These are phyloP conservation scores for Trichoderma sp. DNA, from an alignment of 2,329 filamentous ascomycete genomes.

Conservation along the genomic window DNA sequence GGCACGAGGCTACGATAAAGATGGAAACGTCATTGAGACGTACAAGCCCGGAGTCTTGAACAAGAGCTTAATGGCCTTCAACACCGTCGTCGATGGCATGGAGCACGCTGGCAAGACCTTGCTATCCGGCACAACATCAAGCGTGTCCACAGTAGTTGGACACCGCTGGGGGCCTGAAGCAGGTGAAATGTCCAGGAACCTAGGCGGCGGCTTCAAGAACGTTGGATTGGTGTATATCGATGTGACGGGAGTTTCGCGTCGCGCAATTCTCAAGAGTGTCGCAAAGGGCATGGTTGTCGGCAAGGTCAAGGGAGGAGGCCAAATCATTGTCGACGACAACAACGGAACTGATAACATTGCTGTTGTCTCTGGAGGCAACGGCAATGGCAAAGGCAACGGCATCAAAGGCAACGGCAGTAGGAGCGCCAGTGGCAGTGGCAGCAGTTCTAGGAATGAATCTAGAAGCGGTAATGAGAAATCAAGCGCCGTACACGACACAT, in stretches of 20 bases:
- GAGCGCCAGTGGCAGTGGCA: constrained; percentile 28
- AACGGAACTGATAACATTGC: constrained; percentile 31
- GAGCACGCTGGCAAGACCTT: constrained; percentile 83
- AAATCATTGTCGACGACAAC: constrained; percentile 71
- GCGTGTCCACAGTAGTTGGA: constrained; percentile 84
- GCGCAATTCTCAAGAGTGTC: constrained; percentile 89
- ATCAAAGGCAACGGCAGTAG: constrained; percentile 18
- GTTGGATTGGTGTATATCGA: constrained; percentile 98
- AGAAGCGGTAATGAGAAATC: constrained; percentile 10
- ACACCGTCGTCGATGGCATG: constrained; percentile 90
- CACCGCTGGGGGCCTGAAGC: constrained; percentile 90
- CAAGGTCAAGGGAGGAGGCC: constrained; percentile 72
- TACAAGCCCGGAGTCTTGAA: constrained; percentile 94
- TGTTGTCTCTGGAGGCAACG: constrained; percentile 34
- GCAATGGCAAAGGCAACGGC: constrained; percentile 29
- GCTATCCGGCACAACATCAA: constrained; percentile 71
- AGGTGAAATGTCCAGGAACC: constrained; percentile 71
- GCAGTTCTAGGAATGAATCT: constrained; percentile 31
- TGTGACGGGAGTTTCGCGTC: constrained; percentile 86
- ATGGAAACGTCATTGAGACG: constrained; percentile 64
- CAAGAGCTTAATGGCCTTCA: constrained; percentile 95
- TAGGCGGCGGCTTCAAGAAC: constrained; percentile 91
- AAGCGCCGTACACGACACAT: constrained; percentile 33
- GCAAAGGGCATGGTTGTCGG: constrained; percentile 96
- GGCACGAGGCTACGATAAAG: constrained; percentile 66